These are phyloP conservation scores for Penicillium desertorum DNA, from an alignment of 495 filamentous ascomycete species.

Conservation along the genomic window DNA sequence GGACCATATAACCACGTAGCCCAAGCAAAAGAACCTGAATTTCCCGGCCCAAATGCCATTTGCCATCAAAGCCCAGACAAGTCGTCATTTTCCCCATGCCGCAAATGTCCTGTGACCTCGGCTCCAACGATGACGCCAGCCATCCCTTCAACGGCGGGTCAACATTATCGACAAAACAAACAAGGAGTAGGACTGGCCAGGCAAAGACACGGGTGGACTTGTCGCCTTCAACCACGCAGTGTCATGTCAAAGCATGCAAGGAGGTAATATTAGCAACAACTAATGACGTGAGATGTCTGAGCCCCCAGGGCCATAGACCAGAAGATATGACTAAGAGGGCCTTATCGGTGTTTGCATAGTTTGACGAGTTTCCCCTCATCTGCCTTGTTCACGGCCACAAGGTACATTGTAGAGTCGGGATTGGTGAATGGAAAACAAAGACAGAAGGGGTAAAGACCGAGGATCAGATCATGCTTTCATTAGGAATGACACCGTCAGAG, in stretches of 20 bases:
- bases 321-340: constrained; percentile 4
- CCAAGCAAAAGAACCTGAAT: not conserved
- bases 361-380: constrained; percentile 3
- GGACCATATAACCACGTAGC: not conserved
- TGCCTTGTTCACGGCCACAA: constrained; percentile 5
- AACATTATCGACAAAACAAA: constrained; percentile 9
- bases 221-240: not conserved
- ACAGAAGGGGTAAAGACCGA: not conserved
- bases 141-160: not conserved
- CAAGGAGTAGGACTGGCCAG: constrained; percentile 8
- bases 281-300: not conserved
- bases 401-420: constrained; percentile 5
- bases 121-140: constrained; percentile 10
- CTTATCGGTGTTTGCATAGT: constrained; percentile 12
- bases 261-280: not conserved
- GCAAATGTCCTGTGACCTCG: constrained; percentile 8
- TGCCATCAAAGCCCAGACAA: not conserved
- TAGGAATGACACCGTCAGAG: constrained; percentile 21
- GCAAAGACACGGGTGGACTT: constrained; percentile 3
- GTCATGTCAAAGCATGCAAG: not conserved
- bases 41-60: not conserved
- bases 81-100: constrained; percentile 8
- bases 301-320: too few species aligned
- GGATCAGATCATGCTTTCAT: constrained; percentile 4
- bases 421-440: constrained; percentile 4